phyloP scores from a whole-genome alignment of 768 basidiomycete species.

The Mrakia hoshinonis region DNA sequence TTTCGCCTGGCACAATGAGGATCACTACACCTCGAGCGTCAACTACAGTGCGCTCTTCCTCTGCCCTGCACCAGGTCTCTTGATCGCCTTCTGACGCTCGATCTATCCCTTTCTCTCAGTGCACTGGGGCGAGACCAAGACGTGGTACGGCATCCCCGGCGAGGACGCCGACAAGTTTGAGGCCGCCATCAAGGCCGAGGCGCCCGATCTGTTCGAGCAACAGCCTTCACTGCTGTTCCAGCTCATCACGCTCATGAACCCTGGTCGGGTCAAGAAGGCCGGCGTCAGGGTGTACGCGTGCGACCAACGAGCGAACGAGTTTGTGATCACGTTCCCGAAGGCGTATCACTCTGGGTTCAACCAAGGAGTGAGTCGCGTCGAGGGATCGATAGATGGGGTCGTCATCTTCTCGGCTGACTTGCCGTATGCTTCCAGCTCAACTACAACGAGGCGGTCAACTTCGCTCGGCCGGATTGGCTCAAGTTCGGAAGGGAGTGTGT shows the following conservation, averaged over 20 bases:
- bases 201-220: slow-evolving; percentile 94
- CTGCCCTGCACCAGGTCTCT: background rate
- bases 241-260: slow-evolving; percentile 74
- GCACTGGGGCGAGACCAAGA: slow-evolving; percentile 99
- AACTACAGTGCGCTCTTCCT: slow-evolving; percentile 63
- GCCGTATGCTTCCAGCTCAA: slow-evolving; percentile 67
- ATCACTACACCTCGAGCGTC: slow-evolving; percentile 95
- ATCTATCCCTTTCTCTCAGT: slow-evolving; percentile 47
- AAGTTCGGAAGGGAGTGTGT: slow-evolving; percentile 79
- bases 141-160: slow-evolving; percentile 99
- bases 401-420: too few species aligned
- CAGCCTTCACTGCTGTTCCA: slow-evolving; percentile 96
- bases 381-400: background rate
- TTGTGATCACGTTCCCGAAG: slow-evolving; percentile 94
- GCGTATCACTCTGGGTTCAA: slow-evolving; percentile 98
- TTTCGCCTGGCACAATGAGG: slow-evolving; percentile 99
- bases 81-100: background rate
- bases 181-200: slow-evolving; percentile 85
- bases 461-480: slow-evolving; percentile 93
- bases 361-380: slow-evolving; percentile 65
- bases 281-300: slow-evolving; percentile 88
- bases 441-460: slow-evolving; percentile 98
- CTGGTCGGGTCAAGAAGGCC: slow-evolving; percentile 70
- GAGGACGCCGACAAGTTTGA: slow-evolving; percentile 92
- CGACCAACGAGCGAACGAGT: slow-evolving; percentile 94